Base-by-base conservation (phyloP, 768 basidiomycete genomes). In the Pholiota conissans region DNA sequence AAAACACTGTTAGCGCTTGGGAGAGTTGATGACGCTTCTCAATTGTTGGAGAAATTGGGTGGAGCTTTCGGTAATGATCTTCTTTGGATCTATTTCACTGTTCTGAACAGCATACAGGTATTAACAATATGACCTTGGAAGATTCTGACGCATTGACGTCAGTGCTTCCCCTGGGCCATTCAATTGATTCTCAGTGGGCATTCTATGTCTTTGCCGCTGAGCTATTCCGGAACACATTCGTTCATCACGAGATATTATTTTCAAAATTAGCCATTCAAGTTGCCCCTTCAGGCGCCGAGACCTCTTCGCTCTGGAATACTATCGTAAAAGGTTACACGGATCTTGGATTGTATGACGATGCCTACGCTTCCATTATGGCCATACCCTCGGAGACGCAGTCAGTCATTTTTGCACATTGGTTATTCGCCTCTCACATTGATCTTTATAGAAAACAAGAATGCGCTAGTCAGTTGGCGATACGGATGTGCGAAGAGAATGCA, bases 401-500 rank as follows among this genome's bases (percentile, higher is more conserved):
- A 73, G 95, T 82, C 45, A 45, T 37, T 27, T 28, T 42, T 56
- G 20, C 52, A 55, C 39, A 54, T 49, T 26, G 28, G 22, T 27
- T 18, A 20, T 48, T 61, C 18, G 51, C 63, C 50, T 57, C 35
- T 52, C 58, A 61, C 46, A n/a, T 16, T 5, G 48, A 24, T 32
- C 57, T 28, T 27, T 45, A 34, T 70, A 97, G 95, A 66, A 91
- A 88, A 75, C 84, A 84, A 49, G 93, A 95, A 61, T 89, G 85
- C 65, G 82, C 92, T 24, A 84, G 86, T 49, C 88, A 90, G 59
- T 78, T 99, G 49, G 87, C 94, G 57, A 89, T 93, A 64, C 84
- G 85, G 62, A 96, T 98, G 91, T 98, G 96, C 69, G 94, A 97
- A 69, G 86, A 88, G 56, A 83, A 89, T 66, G 86, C 91, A 32